These are phyloP conservation scores for Mycena maculata DNA, from an alignment of 768 basidiomycete species.

Conservation along the genomic window DNA sequence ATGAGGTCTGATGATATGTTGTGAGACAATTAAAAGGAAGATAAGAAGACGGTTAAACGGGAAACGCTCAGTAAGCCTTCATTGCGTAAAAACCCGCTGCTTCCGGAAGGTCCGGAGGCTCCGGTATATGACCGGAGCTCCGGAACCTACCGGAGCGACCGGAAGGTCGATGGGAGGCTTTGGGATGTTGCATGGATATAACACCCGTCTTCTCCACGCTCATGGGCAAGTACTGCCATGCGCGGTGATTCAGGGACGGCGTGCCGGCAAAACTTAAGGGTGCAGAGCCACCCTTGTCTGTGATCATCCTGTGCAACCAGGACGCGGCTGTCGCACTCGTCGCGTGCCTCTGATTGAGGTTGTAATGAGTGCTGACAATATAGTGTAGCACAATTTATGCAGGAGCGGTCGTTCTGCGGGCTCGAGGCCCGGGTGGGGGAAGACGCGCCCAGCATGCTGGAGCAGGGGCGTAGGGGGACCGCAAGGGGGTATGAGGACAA, in stretches of 20 bases:
- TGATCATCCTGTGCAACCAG: conserved; percentile 73
- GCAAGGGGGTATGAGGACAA: conserved; percentile 87
- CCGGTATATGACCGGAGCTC: no score
- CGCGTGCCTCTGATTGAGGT: no score
- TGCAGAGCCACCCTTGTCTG: conserved; percentile 42
- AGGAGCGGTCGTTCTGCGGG: conserved; percentile 73
- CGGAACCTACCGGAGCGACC: no score
- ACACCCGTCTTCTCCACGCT: conserved; percentile 90
- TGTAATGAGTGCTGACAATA: no score
- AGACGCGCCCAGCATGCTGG: conserved; percentile 82
- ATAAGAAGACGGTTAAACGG: no score
- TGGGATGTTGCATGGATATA: no score
- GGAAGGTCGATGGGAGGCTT: no score
- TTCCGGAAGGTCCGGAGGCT: no score
- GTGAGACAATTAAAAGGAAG: no score
- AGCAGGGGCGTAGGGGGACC: conserved; percentile 91
- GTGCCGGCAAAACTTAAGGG: conserved; percentile 42
- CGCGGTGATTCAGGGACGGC: conserved; percentile 77
- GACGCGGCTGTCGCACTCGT: conserved; percentile 67
- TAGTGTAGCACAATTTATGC: conserved; percentile 72
- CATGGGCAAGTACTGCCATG: conserved; percentile 87
- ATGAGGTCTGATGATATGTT: no score
- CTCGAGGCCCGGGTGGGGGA: conserved; percentile 77
- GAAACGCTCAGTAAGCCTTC: no score
- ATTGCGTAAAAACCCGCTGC: no score